Base-by-base conservation (phyloP, 495 filamentous ascomycete species). In the Penicillium waksmanii region DNA sequence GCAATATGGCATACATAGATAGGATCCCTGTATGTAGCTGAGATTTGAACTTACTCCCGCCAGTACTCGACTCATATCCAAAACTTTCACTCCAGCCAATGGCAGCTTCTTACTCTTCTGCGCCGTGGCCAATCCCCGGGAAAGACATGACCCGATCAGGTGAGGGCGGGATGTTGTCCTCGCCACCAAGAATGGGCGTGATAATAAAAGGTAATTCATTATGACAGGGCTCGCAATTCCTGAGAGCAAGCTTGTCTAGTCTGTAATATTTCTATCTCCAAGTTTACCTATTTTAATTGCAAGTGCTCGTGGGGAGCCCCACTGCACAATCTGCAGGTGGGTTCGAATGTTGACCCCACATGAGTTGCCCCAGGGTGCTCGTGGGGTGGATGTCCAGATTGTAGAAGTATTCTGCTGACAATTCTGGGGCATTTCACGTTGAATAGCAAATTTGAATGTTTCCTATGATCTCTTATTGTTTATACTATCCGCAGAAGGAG, bases 11-110 rank as follows among this genome's bases (percentile, higher is more conserved):
- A 23, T 23, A 31, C 27, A 31, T 31, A 1, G 27, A 31, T 7
- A 9, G 5, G 27, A 31, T 31, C 27, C 5, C 8, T 9, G 27
- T 8, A 31, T 9, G 27, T 8, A 31, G 27, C 6, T 31, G 10
- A 25, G 19, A 5, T 7, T 48, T 3, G 3, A n/a, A 48, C 46
- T 23, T 19, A 67, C 65, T 13, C 65, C 65, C 42, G 65, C 65
- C 23, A 67, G 44, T 35, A 67, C 55, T 1, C 62, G 56, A 40
- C 65, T 67, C 65, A 65, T 65, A 51, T 65, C 62, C 19, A 67
- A 47, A 10, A 67, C 65, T 12, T 56, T 56, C 6, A 67, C 35
- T 9, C 65, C 62, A n/a, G 62, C 58, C 47, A 67, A 50, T 3
- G 65, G 65, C 6, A 65, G 46, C 47, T 65, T 65, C 3, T 58